A percentile compares a stretch with the other conserved stretches of the same genome.
phyloP scores from a whole-genome alignment of 2,329 filamentous ascomycete genomes.

The Sordariomycetes sp. region DNA sequence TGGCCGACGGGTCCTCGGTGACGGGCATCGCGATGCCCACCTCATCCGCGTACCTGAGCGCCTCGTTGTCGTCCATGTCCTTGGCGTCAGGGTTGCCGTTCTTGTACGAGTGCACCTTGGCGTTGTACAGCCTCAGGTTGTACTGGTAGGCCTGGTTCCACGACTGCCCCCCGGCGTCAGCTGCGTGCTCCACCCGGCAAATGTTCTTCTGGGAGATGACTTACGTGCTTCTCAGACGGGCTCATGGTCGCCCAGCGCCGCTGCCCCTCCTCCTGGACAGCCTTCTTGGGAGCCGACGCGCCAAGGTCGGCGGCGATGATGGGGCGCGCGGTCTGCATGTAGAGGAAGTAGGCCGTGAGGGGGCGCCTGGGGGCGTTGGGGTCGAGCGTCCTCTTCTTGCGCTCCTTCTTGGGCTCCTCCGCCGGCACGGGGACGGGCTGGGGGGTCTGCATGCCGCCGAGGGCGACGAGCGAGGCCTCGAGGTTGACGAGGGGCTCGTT shows the following conservation, averaged over 20 bases:
- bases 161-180: constrained; percentile 18
- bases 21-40: constrained; percentile 40
- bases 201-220: neutral
- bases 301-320: constrained; percentile 73
- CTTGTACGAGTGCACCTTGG: constrained; percentile 53
- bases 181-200: neutral
- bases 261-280: constrained; percentile 78
- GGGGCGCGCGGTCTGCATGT: constrained; percentile 75
- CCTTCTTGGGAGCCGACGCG: constrained; percentile 64
- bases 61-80: constrained; percentile 47
- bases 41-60: constrained; percentile 45
- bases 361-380: constrained; percentile 92
- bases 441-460: constrained; percentile 26
- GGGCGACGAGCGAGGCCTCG: constrained; percentile 32
- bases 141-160: constrained; percentile 58
- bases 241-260: constrained; percentile 73
- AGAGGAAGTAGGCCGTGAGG: constrained; percentile 88
- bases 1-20: constrained; percentile 27
- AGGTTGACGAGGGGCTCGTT: constrained; percentile 34
- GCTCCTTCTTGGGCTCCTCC: constrained; percentile 67
- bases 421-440: constrained; percentile 17
- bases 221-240: constrained; percentile 49
- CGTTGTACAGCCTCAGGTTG: constrained; percentile 53
- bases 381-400: constrained; percentile 76
- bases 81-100: constrained; percentile 42